These are phyloP conservation scores for Sorghum bicolor DNA, from an alignment of 176 grass and related monocot genomes.

Conservation along the genomic window Sorghum_bicolor_NCBIv3 NC_012872.2:66808001-66808500, in stretches of 20 bases:
- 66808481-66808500: slow-evolving; percentile 45
- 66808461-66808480: slow-evolving; percentile 49
- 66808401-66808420: slow-evolving; percentile 44
- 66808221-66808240: slow-evolving; percentile 21
- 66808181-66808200: slow-evolving; percentile 28
- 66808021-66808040: slow-evolving; percentile 16
- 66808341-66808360: slow-evolving; percentile 27
- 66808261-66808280: slow-evolving; percentile 76
- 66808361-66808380: not conserved
- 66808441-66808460: not conserved
- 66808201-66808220: slow-evolving; percentile 41
- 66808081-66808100: slow-evolving; percentile 53
- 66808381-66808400: not conserved
- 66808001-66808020: slow-evolving; percentile 54
- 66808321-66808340: slow-evolving; percentile 16
- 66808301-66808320: slow-evolving; percentile 20
- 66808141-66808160: slow-evolving; percentile 37
- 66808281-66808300: slow-evolving; percentile 36
- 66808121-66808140: slow-evolving; percentile 49
- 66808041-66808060: slow-evolving; percentile 58
- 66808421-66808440: slow-evolving; percentile 45
- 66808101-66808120: slow-evolving; percentile 45
- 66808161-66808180: slow-evolving; percentile 41
- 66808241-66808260: slow-evolving; percentile 19
- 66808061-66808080: slow-evolving; percentile 35